Conservation (phyloP, 305 asterid genomes). For the Ilex paraguariensis region DNA sequence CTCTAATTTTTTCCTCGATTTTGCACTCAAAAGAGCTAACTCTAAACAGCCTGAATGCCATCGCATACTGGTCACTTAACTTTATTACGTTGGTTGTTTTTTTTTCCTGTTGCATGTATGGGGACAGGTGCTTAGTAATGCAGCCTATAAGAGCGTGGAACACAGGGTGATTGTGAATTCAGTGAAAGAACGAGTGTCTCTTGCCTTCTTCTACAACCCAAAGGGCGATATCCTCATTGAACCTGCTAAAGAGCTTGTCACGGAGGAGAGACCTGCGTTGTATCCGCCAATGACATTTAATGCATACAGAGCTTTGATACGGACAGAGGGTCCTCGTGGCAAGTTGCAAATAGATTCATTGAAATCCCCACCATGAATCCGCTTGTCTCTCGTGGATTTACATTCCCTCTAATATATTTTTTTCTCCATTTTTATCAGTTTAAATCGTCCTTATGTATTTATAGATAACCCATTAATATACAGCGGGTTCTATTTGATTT, state of each 20-base stretch:
- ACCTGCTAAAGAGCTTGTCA: slow-evolving; percentile 62
- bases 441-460: too few relatives aligned
- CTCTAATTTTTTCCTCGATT: too few relatives aligned
- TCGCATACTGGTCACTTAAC: too few relatives aligned
- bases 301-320: slow-evolving; percentile 52
- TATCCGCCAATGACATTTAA: slow-evolving; percentile 45
- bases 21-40: too few relatives aligned
- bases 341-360: slow-evolving; percentile 74
- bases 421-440: too few relatives aligned
- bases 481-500: too few relatives aligned
- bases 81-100: neutral
- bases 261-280: slow-evolving; percentile 35
- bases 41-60: too few relatives aligned
- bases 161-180: slow-evolving; percentile 80
- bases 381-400: too few relatives aligned
- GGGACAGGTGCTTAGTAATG: slow-evolving; percentile 52
- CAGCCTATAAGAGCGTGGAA: slow-evolving; percentile 70
- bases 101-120: neutral
- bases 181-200: slow-evolving; percentile 53
- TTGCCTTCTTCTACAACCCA: slow-evolving; percentile 78
- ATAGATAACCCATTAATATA: too few relatives aligned
- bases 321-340: slow-evolving; percentile 74
- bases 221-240: slow-evolving; percentile 46
- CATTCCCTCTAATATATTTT: too few relatives aligned
- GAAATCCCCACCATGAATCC: slow-evolving; percentile 12